Evolutionary conservation across 768 basidiomycete genomes (phyloP), one percentile per base, ranked within the genome.

Genomic region (Leccinum rimulosum): DNA sequence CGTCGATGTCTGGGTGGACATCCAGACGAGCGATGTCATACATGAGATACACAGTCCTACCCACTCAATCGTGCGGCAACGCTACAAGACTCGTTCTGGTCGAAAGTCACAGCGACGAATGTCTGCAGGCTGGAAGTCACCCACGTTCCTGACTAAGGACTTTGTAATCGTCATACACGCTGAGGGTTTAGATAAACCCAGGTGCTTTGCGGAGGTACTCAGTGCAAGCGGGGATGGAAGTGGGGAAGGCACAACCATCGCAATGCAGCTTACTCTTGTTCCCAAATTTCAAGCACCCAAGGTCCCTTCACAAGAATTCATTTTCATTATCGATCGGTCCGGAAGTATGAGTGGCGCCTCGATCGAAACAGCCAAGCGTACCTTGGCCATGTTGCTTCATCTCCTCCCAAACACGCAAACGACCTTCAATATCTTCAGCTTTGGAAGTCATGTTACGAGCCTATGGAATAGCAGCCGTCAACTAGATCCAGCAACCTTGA

Each of bases 251-350:
- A 62, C 70, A 43, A 78, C 80, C 1, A 64, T 83, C 2, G 83
- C 83, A 0, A 69, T 86, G 72, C 83, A 82, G 43, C 66, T 85
- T 35, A 81, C 79, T 0, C 65, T 87, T n/a, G 77, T 87, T 4
- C 84, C 85, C 1, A 80, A 77, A 47, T 80, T 82, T 58, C 66
- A 73, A 19, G 64, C 84, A 4, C 76, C 78, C 1, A 74, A 75
- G 1, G 64, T 83, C 1, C 58, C 59, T 11, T 65, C 72, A 0
- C 84, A 84, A 54, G 86, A 87, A 58, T 87, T 82, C 56, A 71
- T 88, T 0, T 88, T 88, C 60, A 57, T 88, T 7, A 72, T 88
- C 11, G 86, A 88, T 61, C 73, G 84, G 50, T 84, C 81, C 19
- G 79, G 81, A 0, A 84, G 82, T 52, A 87, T 87, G 86, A 0